Conservation (phyloP, 108 stramenopile species). For the Cyclotella distinguenda region DNA sequence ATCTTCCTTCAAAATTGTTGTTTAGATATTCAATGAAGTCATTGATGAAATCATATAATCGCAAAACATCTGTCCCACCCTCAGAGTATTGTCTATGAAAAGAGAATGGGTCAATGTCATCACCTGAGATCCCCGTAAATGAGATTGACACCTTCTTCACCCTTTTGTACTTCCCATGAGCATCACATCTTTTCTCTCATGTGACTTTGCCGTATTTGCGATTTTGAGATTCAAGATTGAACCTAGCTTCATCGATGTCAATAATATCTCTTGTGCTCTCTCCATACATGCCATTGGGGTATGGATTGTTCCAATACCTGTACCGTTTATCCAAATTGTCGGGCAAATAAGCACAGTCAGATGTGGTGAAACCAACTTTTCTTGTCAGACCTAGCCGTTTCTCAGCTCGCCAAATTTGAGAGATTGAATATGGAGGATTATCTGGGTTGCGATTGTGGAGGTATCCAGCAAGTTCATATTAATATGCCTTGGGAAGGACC, state of each 20-base stretch:
- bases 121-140: slow-evolving; percentile 23
- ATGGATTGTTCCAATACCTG: neutral
- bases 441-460: slow-evolving; percentile 12
- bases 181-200: neutral
- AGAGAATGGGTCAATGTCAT: neutral
- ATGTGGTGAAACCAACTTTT: slow-evolving; percentile 19
- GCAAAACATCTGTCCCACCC: slow-evolving; percentile 15
- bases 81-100: slow-evolving; percentile 12
- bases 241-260: slow-evolving; percentile 21
- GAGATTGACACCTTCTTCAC: slow-evolving; percentile 15
- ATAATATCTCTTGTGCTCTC: neutral
- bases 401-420: slow-evolving; percentile 12
- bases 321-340: slow-evolving; percentile 12
- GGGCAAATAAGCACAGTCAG: slow-evolving; percentile 6
- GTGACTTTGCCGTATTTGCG: slow-evolving; percentile 10
- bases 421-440: slow-evolving; percentile 4
- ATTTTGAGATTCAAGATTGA: slow-evolving; percentile 12
- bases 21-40: slow-evolving; percentile 10
- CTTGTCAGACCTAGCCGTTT: neutral
- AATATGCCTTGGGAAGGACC: slow-evolving; percentile 17
- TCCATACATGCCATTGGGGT: slow-evolving; percentile 6
- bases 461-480: slow-evolving; percentile 16
- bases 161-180: slow-evolving; percentile 8
- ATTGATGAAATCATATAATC: slow-evolving; percentile 20
- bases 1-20: neutral